Conservation (phyloP, 164 flowering plant genomes). For the Liriodendron chinense region DNA sequence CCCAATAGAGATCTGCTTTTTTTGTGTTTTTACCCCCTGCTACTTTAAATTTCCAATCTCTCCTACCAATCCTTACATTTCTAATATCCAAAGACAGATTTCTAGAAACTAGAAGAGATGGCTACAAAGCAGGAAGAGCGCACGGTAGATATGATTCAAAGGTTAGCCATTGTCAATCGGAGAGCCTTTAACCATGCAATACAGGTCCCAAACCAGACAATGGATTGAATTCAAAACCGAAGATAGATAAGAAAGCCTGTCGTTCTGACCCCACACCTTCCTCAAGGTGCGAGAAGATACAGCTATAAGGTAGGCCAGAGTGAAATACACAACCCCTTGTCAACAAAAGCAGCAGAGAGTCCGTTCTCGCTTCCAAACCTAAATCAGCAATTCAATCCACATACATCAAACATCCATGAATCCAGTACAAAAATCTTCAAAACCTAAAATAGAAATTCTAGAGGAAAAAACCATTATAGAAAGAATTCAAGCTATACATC, state of each 20-base stretch:
- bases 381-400: too few species aligned
- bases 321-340: slow-evolving; percentile 27
- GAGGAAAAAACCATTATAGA: too few species aligned
- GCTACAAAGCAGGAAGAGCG: too few species aligned
- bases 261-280: slow-evolving; percentile 25
- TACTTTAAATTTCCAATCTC: not conserved
- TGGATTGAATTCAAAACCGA: not conserved
- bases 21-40: not conserved
- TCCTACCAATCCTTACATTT: slow-evolving; percentile 13
- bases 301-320: slow-evolving; percentile 66
- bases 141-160: not conserved
- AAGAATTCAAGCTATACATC: too few species aligned
- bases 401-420: too few species aligned
- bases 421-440: too few species aligned
- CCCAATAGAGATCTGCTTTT: not conserved
- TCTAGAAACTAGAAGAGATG: too few species aligned
- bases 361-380: too few species aligned
- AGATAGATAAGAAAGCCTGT: not conserved
- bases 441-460: too few species aligned
- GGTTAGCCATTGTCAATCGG: slow-evolving; percentile 86
- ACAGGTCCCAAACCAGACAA: slow-evolving; percentile 40
- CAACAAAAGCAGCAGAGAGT: too few species aligned
- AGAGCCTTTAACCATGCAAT: slow-evolving; percentile 12
- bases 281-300: slow-evolving; percentile 25
- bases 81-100: too few species aligned